Percentiles rank a stretch among this genome's conserved stretches.
phyloP scores from a whole-genome alignment of 1,284 basidiomycete genomes.

The Tylopilus sp. region DNA sequence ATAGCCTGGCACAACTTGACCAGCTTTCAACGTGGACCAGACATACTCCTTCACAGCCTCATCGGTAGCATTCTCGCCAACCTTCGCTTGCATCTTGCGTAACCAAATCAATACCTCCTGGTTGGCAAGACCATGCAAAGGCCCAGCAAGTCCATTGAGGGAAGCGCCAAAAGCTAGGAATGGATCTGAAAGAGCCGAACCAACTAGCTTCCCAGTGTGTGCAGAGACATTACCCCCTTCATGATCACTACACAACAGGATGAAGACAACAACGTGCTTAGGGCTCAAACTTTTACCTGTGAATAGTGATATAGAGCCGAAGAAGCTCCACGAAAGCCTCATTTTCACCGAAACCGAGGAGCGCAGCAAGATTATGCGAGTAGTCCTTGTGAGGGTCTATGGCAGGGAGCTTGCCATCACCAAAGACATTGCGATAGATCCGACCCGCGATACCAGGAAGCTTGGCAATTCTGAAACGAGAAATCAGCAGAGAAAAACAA shows the following conservation, averaged over 20 bases:
- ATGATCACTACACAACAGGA: conserved; percentile 65
- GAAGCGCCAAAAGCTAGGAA: conserved; percentile 95
- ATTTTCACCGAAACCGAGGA: conserved; percentile 92
- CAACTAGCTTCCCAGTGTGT: conserved; percentile 95
- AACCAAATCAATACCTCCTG: conserved; percentile 93
- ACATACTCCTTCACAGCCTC: conserved; percentile 90
- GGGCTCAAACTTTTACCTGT: conserved; percentile 51
- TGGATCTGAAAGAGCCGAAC: conserved; percentile 96
- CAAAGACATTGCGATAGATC: conserved; percentile 94
- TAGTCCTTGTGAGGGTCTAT: conserved; percentile 91
- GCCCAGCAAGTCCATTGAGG: conserved; percentile 94
- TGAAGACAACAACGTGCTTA: conserved; percentile 1
- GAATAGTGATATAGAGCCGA: conserved; percentile 96
- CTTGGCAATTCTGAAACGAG: conserved; percentile 77
- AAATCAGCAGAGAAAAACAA: conserved; percentile 9
- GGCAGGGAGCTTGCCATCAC: conserved; percentile 83
- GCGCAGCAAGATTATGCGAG: conserved; percentile 87
- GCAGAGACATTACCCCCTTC: conserved; percentile 99
- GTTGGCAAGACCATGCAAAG: conserved; percentile 95
- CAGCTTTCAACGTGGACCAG: conserved; percentile 87
- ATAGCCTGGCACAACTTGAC: conserved; percentile 92
- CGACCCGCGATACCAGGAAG: conserved; percentile 96
- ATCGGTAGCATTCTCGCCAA: conserved; percentile 79
- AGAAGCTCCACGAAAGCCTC: conserved; percentile 91
- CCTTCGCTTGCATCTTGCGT: conserved; percentile 82